Evolutionary conservation across 2,329 filamentous ascomycete genomes (phyloP), one percentile per base, ranked within the genome.

Genomic region (Sclerotinia nivalis): DNA sequence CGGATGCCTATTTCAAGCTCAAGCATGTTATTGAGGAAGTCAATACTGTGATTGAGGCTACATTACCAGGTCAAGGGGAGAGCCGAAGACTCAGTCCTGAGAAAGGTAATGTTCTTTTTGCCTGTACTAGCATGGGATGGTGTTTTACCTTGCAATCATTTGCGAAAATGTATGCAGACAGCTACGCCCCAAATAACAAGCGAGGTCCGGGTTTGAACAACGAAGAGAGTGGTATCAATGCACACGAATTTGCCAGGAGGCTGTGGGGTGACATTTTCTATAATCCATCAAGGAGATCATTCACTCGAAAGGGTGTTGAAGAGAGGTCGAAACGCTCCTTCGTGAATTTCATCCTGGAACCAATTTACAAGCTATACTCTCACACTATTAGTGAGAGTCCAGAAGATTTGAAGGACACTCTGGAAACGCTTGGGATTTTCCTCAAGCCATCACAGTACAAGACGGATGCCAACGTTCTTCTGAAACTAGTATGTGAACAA

Each of bases 1-100:
- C 90, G 74, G 96, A 99, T 79, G 96, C 96, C 18, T 99, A 99
- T 82, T 98, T 97, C 85, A 99, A 99, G 84, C 85, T 99, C 68
- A 98, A 97, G 82, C 94, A 98, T 80, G 93, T 97, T n/a, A 89
- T 99, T 67, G 96, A 99, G 80, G 93, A 98, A 81, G 94, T 99
- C 80, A 99, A 99, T 81, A 97, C 93, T 0, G 84, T 96, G 75
- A 98, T 99, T 76, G 93, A 97, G 78, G 93, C 92, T 78, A 91
- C 92, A 4, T 85, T 93, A 40, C 95, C 96, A 5, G 91, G 93
- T 2, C 88, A 88, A 75, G 93, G 94, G 40, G 92, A 93, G 77
- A 88, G 87, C 72, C 89, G 88, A 80, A 88, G 96, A 73, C 81
- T 99, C 72, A 98, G 95, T 75, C 96, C 96, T 0, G 96, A 99